Base-by-base conservation (phyloP, 805 yeast genomes). In the Metschnikowia proteae region DNA sequence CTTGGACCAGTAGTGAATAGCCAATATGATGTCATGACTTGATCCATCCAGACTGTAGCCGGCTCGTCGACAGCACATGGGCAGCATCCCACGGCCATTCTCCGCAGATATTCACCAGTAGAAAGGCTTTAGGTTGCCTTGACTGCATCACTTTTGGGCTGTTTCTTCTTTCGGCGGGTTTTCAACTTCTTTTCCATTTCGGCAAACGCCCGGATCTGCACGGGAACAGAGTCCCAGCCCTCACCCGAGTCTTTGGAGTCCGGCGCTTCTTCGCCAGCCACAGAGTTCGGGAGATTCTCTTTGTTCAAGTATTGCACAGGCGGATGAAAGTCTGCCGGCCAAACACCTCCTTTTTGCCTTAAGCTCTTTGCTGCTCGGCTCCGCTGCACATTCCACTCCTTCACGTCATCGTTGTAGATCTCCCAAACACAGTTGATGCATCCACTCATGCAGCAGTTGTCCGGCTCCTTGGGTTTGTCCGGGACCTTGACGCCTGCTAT, bases 351-450 rank as follows among this genome's bases (percentile, higher is more conserved):
- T 43, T 65, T 68, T 4, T 60, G 51, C 29, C 49, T 56, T 43
- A 80, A 61, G 11, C 56, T 59, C 5, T 55, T 40, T 0, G 76
- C 86, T 0, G 96, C 97, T 48, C 73, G 63, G 34, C 66, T 67
- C 17, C 96, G 71, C 59, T 73, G 67, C 1, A 53, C 62, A 59
- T 82, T 81, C 96, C 97, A 94, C 31, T 88, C 88, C 53, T 81
- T 83, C 43, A 91, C 60, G 63, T 94, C 98, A 46, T 92, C 97
- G 55, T 86, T 84, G 63, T 81, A 92, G 47, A 88, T 70, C 59
- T 91, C 97, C 98, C 98, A 94, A 1, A 92, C 98, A 66, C 99
- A 92, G 66, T 92, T 90, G 29, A 88, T 83, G 66, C 99, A 92
- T 1, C 99, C 99, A 49, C 94, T 84, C 96, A 90, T 90, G 66